Evolutionary conservation across 2,329 filamentous ascomycete species (phyloP).

Genomic region (Didymosphaeria variabile): DNA sequence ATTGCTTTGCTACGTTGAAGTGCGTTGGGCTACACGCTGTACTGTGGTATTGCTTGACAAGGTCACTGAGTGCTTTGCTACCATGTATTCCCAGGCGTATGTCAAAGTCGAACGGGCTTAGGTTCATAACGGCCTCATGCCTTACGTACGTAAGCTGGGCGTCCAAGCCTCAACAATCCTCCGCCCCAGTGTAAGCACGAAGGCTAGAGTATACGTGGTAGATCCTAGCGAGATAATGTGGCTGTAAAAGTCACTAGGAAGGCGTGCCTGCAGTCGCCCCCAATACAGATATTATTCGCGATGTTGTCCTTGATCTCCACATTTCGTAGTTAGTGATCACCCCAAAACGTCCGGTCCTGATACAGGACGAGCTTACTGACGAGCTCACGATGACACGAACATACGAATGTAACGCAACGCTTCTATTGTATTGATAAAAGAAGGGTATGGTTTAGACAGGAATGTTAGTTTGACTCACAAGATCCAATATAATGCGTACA

Average conservation of each 20-base stretch:
- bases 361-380: too few relatives aligned
- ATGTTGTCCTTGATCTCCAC: too few relatives aligned
- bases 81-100: background rate
- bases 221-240: background rate
- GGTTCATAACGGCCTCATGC: background rate
- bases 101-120: background rate
- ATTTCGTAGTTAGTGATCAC: too few relatives aligned
- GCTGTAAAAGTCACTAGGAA: background rate
- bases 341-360: too few relatives aligned
- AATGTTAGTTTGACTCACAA: too few relatives aligned
- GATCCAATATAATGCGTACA: too few relatives aligned
- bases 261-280: background rate
- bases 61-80: background rate
- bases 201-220: background rate
- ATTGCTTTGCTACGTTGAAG: background rate
- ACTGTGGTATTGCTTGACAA: background rate
- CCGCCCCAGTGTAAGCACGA: background rate
- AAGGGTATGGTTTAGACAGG: too few relatives aligned
- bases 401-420: too few relatives aligned
- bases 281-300: background rate
- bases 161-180: background rate
- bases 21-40: background rate
- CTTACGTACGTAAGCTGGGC: slow-evolving; percentile 1
- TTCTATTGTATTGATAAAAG: too few relatives aligned
- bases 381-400: too few relatives aligned